These are phyloP conservation scores for Casuarina equisetifolia DNA, from an alignment of 306 rosid genomes.

Conservation along the genomic window DNA sequence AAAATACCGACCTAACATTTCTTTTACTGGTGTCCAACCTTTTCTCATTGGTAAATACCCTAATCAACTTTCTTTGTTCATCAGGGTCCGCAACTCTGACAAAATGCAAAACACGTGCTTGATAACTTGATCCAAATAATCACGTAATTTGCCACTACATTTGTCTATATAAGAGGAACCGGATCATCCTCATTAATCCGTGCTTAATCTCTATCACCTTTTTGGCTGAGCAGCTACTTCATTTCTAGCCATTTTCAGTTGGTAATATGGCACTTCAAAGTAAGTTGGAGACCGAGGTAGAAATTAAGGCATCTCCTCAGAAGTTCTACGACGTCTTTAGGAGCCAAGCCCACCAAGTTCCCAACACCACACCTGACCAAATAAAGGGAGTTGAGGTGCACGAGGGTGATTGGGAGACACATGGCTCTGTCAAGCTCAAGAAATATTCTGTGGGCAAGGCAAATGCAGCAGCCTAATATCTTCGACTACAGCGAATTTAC, in stretches of 20 bases:
- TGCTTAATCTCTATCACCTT: neutral
- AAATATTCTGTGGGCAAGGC: slow-evolving; percentile 25
- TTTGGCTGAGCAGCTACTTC: neutral
- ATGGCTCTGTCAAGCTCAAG: slow-evolving; percentile 41
- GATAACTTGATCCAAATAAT: neutral
- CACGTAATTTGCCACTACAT: neutral
- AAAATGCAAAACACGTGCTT: neutral
- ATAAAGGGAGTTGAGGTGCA: slow-evolving; percentile 35
- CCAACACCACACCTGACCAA: slow-evolving; percentile 20
- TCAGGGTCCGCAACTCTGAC: too few relatives aligned
- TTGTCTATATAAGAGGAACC: neutral
- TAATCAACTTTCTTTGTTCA: too few relatives aligned
- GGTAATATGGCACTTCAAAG: slow-evolving; percentile 17
- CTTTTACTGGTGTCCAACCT: too few relatives aligned
- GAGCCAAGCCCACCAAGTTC: slow-evolving; percentile 22
- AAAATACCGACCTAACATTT: too few relatives aligned
- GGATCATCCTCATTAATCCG: neutral
- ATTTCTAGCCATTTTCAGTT: too few relatives aligned
- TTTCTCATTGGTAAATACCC: too few relatives aligned
- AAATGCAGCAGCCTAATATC: too few relatives aligned
- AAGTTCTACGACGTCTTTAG: slow-evolving; percentile 33
- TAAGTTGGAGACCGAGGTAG: slow-evolving; percentile 31
- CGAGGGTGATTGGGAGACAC: slow-evolving; percentile 42
- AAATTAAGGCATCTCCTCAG: slow-evolving; percentile 23
- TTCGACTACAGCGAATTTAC: too few relatives aligned